Conservation (phyloP, 257 asterid species). For the Forsythia viridissima region DNA sequence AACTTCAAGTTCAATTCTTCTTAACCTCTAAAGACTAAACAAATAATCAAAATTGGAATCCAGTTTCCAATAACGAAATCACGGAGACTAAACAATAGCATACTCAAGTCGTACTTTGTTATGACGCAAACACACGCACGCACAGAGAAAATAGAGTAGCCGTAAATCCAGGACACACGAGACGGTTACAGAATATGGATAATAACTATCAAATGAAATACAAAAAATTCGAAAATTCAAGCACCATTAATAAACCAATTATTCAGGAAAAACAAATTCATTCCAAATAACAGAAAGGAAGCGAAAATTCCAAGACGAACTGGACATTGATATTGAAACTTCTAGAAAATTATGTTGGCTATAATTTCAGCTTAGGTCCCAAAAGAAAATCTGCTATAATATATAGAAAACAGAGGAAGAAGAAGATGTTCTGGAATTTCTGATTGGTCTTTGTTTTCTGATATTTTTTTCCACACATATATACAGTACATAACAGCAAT, state of each 20-base stretch:
- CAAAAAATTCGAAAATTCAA: slow-evolving; percentile 31
- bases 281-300: too few species aligned
- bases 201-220: slow-evolving; percentile 32
- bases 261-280: too few species aligned
- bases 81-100: background rate
- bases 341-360: too few species aligned
- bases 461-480: background rate
- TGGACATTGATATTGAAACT: too few species aligned
- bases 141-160: background rate
- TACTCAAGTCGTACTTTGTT: background rate
- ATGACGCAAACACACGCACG: background rate
- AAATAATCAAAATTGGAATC: background rate
- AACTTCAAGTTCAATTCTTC: background rate
- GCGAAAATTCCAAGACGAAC: too few species aligned
- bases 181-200: background rate
- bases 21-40: background rate
- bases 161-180: background rate
- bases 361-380: too few species aligned
- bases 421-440: too few species aligned
- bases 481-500: too few species aligned
- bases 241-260: slow-evolving; percentile 23
- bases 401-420: too few species aligned
- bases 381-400: too few species aligned
- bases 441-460: too few species aligned
- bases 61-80: background rate